A percentile compares a stretch with the other conserved stretches of the same genome.
Conservation (phyloP, 2,329 filamentous ascomycete genomes). For the Fusarium pseudograminearum region DNA sequence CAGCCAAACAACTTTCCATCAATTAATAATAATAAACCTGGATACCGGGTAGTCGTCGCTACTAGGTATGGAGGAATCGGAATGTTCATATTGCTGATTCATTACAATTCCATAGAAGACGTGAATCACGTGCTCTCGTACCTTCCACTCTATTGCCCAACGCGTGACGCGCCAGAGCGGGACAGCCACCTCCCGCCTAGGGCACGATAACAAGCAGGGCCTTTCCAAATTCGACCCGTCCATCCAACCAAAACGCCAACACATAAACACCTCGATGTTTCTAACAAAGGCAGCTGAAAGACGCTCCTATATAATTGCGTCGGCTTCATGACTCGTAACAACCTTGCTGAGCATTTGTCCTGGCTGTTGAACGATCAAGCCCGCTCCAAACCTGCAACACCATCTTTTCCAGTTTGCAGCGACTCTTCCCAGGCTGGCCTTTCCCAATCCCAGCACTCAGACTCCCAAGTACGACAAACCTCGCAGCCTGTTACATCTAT, state of each 20-base stretch:
- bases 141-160: constrained; percentile 51
- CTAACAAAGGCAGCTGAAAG: constrained; percentile 35
- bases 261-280: constrained; percentile 43
- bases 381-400: constrained; percentile 56
- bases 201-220: constrained; percentile 44
- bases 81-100: constrained; percentile 11
- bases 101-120: constrained; percentile 10
- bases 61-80: not conserved
- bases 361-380: constrained; percentile 66
- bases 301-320: constrained; percentile 43
- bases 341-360: constrained; percentile 67
- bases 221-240: constrained; percentile 24
- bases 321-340: constrained; percentile 73
- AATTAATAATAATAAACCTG: not conserved
- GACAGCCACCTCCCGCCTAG: constrained; percentile 25
- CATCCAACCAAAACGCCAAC: constrained; percentile 17
- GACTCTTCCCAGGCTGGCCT: constrained; percentile 44
- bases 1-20: not conserved
- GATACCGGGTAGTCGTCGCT: not conserved
- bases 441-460: constrained; percentile 46
- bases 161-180: constrained; percentile 48
- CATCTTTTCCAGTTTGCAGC: constrained; percentile 52
- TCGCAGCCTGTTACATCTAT: constrained; percentile 2
- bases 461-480: constrained; percentile 19
- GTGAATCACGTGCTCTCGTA: constrained; percentile 48